Evolutionary conservation across 306 rosid genomes (phyloP), one percentile per base, ranked within the genome.

Genomic region (Cyclanthera cordifolia): DNA sequence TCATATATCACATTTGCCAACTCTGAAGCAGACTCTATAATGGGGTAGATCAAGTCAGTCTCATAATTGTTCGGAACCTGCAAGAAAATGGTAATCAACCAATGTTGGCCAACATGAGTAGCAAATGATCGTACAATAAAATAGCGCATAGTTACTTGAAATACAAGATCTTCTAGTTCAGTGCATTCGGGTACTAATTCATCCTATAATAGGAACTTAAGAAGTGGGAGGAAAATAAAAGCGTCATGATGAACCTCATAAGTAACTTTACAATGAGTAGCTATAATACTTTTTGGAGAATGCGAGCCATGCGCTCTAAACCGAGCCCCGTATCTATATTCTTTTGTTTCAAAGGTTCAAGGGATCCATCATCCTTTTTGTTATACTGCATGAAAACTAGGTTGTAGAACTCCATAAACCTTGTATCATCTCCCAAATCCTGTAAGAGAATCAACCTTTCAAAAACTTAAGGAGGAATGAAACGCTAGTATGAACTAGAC

Each of bases 271-370:
- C 70, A 52, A 72, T 52, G 56, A 49, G 77, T 73, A 25, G 20
- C 45, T 72, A 73, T 34, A 51, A 69, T 74, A 92, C 95, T 90
- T 92, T 83, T 79, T 89, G 96, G 73, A 92, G 98, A 75, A 89
- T 92, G 58, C 94, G 82, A 74, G 98, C 96, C 94, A 89, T 55
- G 54, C 95, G 96, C 83, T 92, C 97, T 52, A 92, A 83, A 73
- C 97, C 97, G 63, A 92, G 95, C 54, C 97, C 97, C 25, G 95
- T 92, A 75, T 92, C 97, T 71, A 92, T 92, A 73, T 87, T 87
- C 86, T 85, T 92, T 78, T 92, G 95, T 75, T 89, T 89, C 59
- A 92, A 86, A 71, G 97, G 89, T 76, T 89, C 96, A 39, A 87
- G 92, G 3, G 92, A 87, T 72, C 90, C 89, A 59, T 85, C 95